Percentiles rank a stretch among this genome's conserved stretches.
Conservation (phyloP, 768 basidiomycete genomes). For the Leucosporidium scottii region DNA sequence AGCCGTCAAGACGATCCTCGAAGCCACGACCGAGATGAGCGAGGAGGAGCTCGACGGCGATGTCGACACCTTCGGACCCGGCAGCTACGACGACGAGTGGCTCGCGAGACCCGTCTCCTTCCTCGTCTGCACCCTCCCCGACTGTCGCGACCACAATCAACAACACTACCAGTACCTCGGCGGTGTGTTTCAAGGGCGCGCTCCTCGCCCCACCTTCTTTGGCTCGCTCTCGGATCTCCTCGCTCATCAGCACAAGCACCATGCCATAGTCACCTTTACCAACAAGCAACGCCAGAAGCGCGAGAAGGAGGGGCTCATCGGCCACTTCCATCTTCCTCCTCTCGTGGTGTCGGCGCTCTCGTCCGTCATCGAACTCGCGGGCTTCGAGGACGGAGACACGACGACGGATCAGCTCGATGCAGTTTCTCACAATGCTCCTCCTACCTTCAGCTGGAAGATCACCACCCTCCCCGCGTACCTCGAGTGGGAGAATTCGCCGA, state of each 20-base stretch:
- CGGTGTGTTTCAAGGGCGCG: not conserved
- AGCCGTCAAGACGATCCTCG: slow-evolving; percentile 51
- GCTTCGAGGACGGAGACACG: too few species aligned
- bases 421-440: too few species aligned
- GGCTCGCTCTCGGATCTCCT: slow-evolving; percentile 7
- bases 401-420: too few species aligned
- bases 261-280: not conserved
- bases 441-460: too few species aligned
- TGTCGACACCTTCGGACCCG: not conserved
- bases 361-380: too few species aligned
- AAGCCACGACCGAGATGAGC: slow-evolving; percentile 73
- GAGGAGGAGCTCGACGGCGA: slow-evolving; percentile 55
- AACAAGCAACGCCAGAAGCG: too few species aligned
- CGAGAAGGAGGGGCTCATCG: too few species aligned
- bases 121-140: not conserved
- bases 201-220: slow-evolving; percentile 2
- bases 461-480: too few species aligned
- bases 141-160: not conserved
- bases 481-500: too few species aligned
- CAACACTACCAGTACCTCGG: not conserved
- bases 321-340: too few species aligned
- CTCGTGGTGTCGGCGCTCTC: too few species aligned
- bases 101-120: not conserved
- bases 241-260: slow-evolving; percentile 8
- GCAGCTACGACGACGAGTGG: slow-evolving; percentile 5